Base-by-base conservation (phyloP, 1,284 basidiomycete species). In the Meira miltonrushii region DNA sequence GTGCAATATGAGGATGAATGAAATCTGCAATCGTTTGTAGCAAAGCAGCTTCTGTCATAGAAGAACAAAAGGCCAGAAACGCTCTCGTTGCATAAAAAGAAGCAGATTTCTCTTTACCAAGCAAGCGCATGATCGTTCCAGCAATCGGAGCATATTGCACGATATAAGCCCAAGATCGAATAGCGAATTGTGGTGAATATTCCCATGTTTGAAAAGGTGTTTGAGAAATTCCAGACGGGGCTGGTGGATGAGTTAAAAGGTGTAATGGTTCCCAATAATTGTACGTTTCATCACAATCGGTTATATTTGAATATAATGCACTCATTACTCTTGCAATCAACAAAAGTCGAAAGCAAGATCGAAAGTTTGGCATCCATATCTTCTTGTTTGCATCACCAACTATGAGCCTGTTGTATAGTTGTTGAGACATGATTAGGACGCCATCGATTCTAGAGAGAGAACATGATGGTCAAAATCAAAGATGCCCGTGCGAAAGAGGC, bases 211-310 rank as follows among this genome's bases (percentile, higher is more conserved):
- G 92, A 79, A 98, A 97, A 7, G 89, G 49, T 38, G 91, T 47
- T 53, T 54, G 47, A 55, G 60, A 43, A 53, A 56, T 21, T 56
- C 59, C 62, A 56, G 57, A n/a, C 52, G 49, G 13, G 46, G 54
- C 13, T 55, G 54, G 13, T 44, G 28, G 9, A 46, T 38, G 55
- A 39, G 86, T 93, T 82, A 79, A 92, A 5, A 72, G 92, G 79
- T 97, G 94, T 38, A 98, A 81, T 21, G 95, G 94, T 76, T 98
- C 95, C 90, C 90, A 98, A 80, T 96, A 98, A 79, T 98, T 98
- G 83, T 88, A 98, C 11, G 59, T 52, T 54, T 99, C 95, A 74
- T 99, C 95, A 70, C 95, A 98, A 78, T 98, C 95, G 66, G 88
- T 85, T 62, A 96, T 90, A 68, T 92, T 89, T n/a, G 88, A 85